Evolutionary conservation across 148 eudicot genomes (phyloP), one percentile per base, ranked within the genome.

Genomic region (Diospyros lotus): DNA sequence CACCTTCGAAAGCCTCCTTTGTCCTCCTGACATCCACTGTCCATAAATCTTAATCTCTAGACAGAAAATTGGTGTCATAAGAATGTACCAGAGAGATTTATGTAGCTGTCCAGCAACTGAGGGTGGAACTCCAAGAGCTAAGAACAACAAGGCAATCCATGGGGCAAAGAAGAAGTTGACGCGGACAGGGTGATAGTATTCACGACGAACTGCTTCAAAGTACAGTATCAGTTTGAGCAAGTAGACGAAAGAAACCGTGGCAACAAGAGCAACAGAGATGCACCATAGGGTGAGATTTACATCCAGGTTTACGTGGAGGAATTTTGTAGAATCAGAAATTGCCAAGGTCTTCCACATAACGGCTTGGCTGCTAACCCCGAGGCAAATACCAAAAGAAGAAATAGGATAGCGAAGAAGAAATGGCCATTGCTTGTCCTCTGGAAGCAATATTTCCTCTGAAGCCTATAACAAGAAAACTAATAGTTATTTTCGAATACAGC

Each of bases 21-120:
- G 86, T 9, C 98, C 98, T 6, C 98, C 98, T 3, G 97, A 92
- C 94, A 92, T 92, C 98, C 98, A 95, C 75, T 95, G 96, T 17
- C 98, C 98, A 42, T 95, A 95, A 58, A 95, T 90, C 81, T 95
- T 95, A 39, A 95, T 80, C 76, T 92, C 97, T 1, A 95, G 90
- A 64, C 73, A 76, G 14, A 92, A 80, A 9, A 95, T 77, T 5
- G 98, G 98, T 15, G 85, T 28, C 98, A 95, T 95, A 14, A 95
- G 85, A n/a, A 87, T 73, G 67, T 90, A 95, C 97, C 97, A 95
- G 6, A 90, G 72, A 50, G 85, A 69, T 5, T 45, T 64, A 51
- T 82, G 90, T 39, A 90, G 78, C 1, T 77, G 80, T 72, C 77
- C 66, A 28, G 84, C 17, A 2, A 95, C 56, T 1, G 86, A 80